Evolutionary conservation across 805 yeast genomes (phyloP), one percentile per base, ranked within the genome.

Genomic region (Cyberlindnera xishuangbannaensis): DNA sequence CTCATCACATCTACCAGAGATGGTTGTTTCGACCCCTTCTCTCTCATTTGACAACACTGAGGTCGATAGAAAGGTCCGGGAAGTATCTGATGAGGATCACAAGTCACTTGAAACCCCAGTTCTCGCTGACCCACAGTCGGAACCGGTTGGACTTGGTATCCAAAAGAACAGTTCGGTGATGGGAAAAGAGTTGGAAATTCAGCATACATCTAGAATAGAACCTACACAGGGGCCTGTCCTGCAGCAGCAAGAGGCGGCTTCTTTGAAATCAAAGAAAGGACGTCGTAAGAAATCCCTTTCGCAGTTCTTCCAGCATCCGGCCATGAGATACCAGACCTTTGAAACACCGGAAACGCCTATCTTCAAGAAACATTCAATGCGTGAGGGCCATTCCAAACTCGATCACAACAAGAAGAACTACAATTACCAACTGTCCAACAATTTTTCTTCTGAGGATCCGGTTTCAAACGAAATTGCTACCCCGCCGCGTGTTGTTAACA

Each of bases 391-490:
- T 15, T 29, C 37, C 5, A 18, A 29, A 23, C 28, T 33, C 4
- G 20, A 29, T 13, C 24, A 28, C 15, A 11, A 18, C 5, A 25
- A 21, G 13, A 34, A 34, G 37, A 34, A 34, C 33, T 34, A 34
- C 27, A 34, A 34, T 30, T 34, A 34, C 15, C 37, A 34, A 14
- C 25, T 34, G 17, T 29, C 25, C 30, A 34, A 34, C 30, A 29
- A 28, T 30, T 34, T 34, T 24, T 29, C 37, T 7, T 33, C 33
- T 6, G 37, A 34, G 13, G 37, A 28, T n/a, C n/a, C n/a, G n/a
- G n/a, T n/a, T n/a, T n/a, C n/a, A n/a, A n/a, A n/a, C n/a, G n/a
- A n/a, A n/a, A n/a, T n/a, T n/a, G n/a, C n/a, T n/a, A n/a, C n/a
- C n/a, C n/a, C n/a, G n/a, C n/a, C n/a, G n/a, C n/a, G n/a, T n/a